Evolutionary conservation across 768 basidiomycete species (phyloP).

Genomic region (Termitomyces sp.): DNA sequence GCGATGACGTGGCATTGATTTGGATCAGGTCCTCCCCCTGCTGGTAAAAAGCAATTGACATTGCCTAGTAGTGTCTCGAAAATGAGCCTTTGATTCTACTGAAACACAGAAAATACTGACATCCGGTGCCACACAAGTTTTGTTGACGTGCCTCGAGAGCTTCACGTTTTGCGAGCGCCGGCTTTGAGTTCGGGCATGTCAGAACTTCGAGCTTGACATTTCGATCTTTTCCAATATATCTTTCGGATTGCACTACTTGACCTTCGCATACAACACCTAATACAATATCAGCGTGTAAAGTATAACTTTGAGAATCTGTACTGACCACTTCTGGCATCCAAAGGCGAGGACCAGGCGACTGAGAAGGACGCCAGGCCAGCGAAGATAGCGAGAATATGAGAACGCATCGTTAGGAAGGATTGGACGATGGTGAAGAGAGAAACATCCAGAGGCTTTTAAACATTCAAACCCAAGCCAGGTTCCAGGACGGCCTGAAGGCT

Average conservation of each 20-base stretch:
- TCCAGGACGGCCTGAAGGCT: neutral
- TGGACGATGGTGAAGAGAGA: neutral
- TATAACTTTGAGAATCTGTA: neutral
- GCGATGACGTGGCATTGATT: constrained; percentile 47
- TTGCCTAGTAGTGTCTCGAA: constrained; percentile 22
- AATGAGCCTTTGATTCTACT: neutral
- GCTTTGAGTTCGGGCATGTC: constrained; percentile 31
- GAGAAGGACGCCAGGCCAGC: neutral
- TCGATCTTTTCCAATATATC: constrained; percentile 37
- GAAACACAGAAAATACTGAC: constrained; percentile 20
- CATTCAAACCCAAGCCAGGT: neutral
- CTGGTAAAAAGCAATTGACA: constrained; percentile 42
- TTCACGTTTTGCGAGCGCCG: constrained; percentile 4
- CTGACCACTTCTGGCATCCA: neutral
- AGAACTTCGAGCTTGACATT: constrained; percentile 37
- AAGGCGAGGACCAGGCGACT: constrained; percentile 1
- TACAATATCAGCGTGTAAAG: neutral
- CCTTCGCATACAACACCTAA: constrained; percentile 18
- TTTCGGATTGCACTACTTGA: constrained; percentile 22
- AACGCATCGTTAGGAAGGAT: neutral
- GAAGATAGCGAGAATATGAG: neutral
- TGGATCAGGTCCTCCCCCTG: constrained; percentile 45
- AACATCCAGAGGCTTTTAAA: neutral
- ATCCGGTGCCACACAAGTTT: constrained; percentile 39
- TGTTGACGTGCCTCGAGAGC: constrained; percentile 24